These are phyloP conservation scores for Mrakia blollopis DNA, from an alignment of 768 basidiomycete genomes.

Conservation along the genomic window DNA sequence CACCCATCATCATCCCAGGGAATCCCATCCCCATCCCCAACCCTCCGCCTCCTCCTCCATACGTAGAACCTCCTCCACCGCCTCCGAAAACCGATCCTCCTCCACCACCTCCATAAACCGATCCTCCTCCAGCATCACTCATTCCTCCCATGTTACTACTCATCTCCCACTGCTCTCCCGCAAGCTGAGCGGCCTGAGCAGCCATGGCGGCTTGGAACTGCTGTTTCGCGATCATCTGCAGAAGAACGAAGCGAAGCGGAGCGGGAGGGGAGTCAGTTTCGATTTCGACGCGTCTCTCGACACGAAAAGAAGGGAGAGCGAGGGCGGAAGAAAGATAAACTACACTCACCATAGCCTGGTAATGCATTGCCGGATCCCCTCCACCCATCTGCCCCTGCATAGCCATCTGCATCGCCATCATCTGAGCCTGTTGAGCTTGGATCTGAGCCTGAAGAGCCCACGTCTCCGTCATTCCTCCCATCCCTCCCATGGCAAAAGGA, in stretches of 20 bases:
- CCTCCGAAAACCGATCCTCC: neutral
- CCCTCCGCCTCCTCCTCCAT: no score
- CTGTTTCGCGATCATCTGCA: slow-evolving; percentile 31
- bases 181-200: slow-evolving; percentile 25
- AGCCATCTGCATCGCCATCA: slow-evolving; percentile 31
- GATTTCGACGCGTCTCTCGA: neutral
- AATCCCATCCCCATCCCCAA: slow-evolving; percentile 5
- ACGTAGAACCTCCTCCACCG: no score
- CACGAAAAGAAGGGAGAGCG: no score
- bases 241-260: slow-evolving; percentile 1
- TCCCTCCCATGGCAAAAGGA: neutral
- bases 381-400: slow-evolving; percentile 24
- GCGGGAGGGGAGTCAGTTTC: neutral
- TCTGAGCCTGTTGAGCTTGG: slow-evolving; percentile 31
- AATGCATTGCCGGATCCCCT: slow-evolving; percentile 28
- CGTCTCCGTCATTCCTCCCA: neutral
- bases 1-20: slow-evolving; percentile 8
- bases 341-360: slow-evolving; percentile 32
- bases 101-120: neutral
- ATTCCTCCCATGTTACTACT: slow-evolving; percentile 20
- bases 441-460: slow-evolving; percentile 28
- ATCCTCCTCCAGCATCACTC: slow-evolving; percentile 23
- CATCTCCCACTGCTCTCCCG: slow-evolving; percentile 29
- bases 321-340: no score
- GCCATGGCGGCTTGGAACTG: slow-evolving; percentile 29